phyloP scores from a whole-genome alignment of 2,329 filamentous ascomycete genomes.

The Hypomyces rosellus region DNA sequence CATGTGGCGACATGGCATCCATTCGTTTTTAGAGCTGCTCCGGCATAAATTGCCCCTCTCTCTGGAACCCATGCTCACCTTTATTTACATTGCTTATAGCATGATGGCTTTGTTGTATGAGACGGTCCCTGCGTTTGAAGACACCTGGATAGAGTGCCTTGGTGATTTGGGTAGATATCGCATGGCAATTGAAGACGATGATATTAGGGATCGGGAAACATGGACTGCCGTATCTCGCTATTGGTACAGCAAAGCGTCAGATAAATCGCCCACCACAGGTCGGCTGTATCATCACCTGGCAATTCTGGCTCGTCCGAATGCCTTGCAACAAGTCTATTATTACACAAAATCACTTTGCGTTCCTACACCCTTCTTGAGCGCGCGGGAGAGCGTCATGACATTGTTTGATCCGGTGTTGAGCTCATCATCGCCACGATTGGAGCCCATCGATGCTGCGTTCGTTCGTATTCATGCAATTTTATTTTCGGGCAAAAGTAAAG shows the following conservation, averaged over 20 bases:
- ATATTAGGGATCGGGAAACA: slow-evolving; percentile 65
- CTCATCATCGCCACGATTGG: slow-evolving; percentile 26
- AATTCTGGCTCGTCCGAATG: slow-evolving; percentile 65
- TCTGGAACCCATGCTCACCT: slow-evolving; percentile 83
- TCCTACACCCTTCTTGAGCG: slow-evolving; percentile 58
- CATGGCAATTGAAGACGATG: slow-evolving; percentile 87
- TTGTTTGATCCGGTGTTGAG: slow-evolving; percentile 56
- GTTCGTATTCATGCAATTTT: slow-evolving; percentile 59
- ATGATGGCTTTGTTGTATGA: slow-evolving; percentile 87
- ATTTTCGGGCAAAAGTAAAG: slow-evolving; percentile 46
- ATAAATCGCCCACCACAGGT: slow-evolving; percentile 68
- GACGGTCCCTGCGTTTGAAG: slow-evolving; percentile 73
- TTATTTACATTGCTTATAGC: slow-evolving; percentile 82
- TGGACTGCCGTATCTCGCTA: slow-evolving; percentile 76
- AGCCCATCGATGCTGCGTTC: slow-evolving; percentile 49
- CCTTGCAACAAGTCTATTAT: slow-evolving; percentile 64
- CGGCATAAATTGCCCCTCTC: slow-evolving; percentile 68
- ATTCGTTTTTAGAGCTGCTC: slow-evolving; percentile 73
- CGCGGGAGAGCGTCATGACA: slow-evolving; percentile 63
- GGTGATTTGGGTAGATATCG: slow-evolving; percentile 77
- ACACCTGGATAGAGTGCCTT: slow-evolving; percentile 91
- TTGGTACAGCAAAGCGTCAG: slow-evolving; percentile 81
- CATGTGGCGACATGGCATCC: slow-evolving; percentile 93
- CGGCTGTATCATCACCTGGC: slow-evolving; percentile 85
- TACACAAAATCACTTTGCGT: slow-evolving; percentile 68